Evolutionary conservation across 2,329 filamentous ascomycete species (phyloP).

Genomic region (Microdochium bolleyi): DNA sequence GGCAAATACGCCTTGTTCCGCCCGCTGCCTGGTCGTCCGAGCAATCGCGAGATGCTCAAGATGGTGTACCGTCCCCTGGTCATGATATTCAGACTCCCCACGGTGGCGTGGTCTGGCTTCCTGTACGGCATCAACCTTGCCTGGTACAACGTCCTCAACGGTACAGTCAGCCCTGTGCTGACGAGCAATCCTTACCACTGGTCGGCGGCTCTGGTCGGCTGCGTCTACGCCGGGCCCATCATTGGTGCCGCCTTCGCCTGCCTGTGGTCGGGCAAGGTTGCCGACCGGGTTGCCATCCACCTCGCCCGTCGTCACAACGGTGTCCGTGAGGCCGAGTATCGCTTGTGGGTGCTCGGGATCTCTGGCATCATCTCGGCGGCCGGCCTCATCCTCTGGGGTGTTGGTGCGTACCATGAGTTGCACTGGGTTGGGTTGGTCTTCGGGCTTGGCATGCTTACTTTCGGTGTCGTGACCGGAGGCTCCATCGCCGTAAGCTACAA

Average conservation of each 20-base stretch:
- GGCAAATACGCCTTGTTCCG: constrained; percentile 17
- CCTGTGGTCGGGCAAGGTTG: constrained; percentile 17
- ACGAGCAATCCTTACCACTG: constrained; percentile 24
- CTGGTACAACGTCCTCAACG: constrained; percentile 27
- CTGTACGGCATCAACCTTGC: constrained; percentile 23
- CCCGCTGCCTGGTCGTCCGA: constrained; percentile 2
- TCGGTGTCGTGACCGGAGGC: constrained; percentile 27
- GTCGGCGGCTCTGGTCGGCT: constrained; percentile 19
- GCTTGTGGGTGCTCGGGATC: constrained; percentile 14
- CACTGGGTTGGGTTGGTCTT: constrained; percentile 33
- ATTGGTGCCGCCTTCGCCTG: constrained; percentile 15
- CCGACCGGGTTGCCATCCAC: constrained; percentile 20
- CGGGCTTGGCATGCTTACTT: constrained; percentile 29
- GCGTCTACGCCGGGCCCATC: constrained; percentile 19
- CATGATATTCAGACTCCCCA: constrained; percentile 22
- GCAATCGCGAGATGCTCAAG: constrained; percentile 5
- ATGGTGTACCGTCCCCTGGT: constrained; percentile 17
- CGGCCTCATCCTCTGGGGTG: constrained; percentile 38
- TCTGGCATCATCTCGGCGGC: constrained; percentile 27
- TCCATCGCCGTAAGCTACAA: constrained; percentile 30
- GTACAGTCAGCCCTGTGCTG: constrained; percentile 21
- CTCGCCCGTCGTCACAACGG: constrained; percentile 31
- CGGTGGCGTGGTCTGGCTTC: constrained; percentile 22
- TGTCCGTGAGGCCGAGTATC: constrained; percentile 21
- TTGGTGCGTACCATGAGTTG: constrained; percentile 30